These are phyloP conservation scores for Melocanna baccifera DNA, from an alignment of 176 grass and related monocot genomes.

Conservation along the genomic window DNA sequence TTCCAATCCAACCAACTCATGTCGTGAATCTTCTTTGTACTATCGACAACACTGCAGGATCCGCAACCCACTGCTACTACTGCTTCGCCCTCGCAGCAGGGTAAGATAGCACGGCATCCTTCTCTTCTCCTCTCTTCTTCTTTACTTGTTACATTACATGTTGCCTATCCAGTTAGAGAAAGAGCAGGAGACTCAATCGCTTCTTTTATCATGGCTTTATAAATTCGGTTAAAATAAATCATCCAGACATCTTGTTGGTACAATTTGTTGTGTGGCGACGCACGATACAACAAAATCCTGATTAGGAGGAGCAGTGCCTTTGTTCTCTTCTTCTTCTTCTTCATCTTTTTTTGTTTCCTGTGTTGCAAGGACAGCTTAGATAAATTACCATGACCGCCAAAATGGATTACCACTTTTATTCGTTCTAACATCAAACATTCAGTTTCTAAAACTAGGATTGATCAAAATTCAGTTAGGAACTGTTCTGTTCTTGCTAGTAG, in stretches of 20 bases:
- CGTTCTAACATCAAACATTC: not conserved
- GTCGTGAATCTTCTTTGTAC: not conserved
- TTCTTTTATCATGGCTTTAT: not conserved
- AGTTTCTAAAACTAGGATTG: not conserved
- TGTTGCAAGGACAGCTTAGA: not conserved
- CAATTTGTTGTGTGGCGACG: not conserved
- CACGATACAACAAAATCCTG: too few species aligned
- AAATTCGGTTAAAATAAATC: not conserved
- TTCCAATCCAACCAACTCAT: not conserved
- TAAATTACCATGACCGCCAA: not conserved
- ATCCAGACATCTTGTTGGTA: not conserved
- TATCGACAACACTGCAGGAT: constrained; percentile 41
- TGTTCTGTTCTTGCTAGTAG: not conserved
- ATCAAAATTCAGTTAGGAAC: not conserved
- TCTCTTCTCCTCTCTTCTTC: not conserved
- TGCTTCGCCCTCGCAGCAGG: constrained; percentile 27
- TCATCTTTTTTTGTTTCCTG: not conserved
- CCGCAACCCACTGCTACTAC: constrained; percentile 37
- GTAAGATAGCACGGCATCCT: not conserved
- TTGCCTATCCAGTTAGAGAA: not conserved
- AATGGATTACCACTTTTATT: not conserved
- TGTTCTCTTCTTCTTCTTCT: not conserved
- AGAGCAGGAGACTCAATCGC: not conserved
- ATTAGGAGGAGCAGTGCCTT: not conserved
- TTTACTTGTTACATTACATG: not conserved